These are phyloP conservation scores for Penicillium janthinellum DNA, from an alignment of 2,329 filamentous ascomycete genomes.

Conservation along the genomic window DNA sequence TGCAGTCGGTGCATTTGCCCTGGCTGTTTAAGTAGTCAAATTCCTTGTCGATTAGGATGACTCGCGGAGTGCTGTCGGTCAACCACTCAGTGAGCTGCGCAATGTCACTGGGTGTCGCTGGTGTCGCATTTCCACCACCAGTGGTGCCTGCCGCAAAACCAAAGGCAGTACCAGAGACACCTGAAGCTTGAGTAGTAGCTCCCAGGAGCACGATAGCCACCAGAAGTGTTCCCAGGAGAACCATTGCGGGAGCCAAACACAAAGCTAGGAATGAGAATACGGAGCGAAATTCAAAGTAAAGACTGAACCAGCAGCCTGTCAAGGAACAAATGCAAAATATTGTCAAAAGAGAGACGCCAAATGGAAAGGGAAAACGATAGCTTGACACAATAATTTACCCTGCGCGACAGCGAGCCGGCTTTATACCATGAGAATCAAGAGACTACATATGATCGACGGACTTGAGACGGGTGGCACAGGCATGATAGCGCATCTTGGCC, in stretches of 20 bases:
- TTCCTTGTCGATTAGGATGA: slow-evolving; percentile 60
- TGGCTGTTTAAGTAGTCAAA: slow-evolving; percentile 30
- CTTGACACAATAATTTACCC: background rate
- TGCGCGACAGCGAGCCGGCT: background rate
- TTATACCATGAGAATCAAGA: background rate
- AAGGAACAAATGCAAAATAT: slow-evolving; percentile 2
- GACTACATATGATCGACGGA: background rate
- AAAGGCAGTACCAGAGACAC: slow-evolving; percentile 37
- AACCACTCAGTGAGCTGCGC: slow-evolving; percentile 61
- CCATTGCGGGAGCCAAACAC: slow-evolving; percentile 15
- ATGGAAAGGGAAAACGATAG: slow-evolving; percentile 4
- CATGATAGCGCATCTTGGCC: slow-evolving; percentile 9
- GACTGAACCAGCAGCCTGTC: slow-evolving; percentile 13
- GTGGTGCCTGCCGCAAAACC: slow-evolving; percentile 58
- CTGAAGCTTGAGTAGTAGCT: slow-evolving; percentile 22
- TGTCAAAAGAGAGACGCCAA: background rate
- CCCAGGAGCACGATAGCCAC: slow-evolving; percentile 23
- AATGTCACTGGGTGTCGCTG: slow-evolving; percentile 56
- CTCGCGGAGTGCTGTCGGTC: slow-evolving; percentile 55
- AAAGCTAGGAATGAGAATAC: background rate
- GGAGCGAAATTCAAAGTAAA: background rate
- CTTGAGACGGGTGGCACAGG: background rate
- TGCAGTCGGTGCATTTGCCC: slow-evolving; percentile 28
- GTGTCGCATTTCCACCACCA: slow-evolving; percentile 57
- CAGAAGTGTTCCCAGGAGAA: slow-evolving; percentile 22